Conservation (phyloP, 768 basidiomycete species). For the Flagelloscypha sp. region DNA sequence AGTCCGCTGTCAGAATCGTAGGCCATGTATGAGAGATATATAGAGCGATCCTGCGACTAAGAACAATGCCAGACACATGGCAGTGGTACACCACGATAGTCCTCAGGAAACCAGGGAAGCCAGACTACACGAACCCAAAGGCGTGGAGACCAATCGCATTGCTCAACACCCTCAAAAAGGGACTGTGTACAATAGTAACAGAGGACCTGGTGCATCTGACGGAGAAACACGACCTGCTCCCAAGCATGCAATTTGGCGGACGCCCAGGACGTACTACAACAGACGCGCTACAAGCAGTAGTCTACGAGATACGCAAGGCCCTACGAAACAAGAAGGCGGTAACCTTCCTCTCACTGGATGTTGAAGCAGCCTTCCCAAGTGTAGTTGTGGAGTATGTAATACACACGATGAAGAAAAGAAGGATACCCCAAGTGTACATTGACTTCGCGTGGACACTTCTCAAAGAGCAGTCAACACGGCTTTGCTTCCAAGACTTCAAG, state of each 20-base stretch:
- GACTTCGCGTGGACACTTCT: slow-evolving; percentile 9
- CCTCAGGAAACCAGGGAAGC: slow-evolving; percentile 26
- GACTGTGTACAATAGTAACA: slow-evolving; percentile 16
- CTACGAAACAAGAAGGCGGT: slow-evolving; percentile 28
- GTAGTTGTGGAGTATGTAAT: slow-evolving; percentile 21
- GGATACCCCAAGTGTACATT: slow-evolving; percentile 19
- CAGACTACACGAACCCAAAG: slow-evolving; percentile 23
- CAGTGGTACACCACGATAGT: slow-evolving; percentile 20
- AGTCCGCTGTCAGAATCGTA: not conserved
- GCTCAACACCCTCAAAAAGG: slow-evolving; percentile 22
- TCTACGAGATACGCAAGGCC: slow-evolving; percentile 25
- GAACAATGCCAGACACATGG: slow-evolving; percentile 12
- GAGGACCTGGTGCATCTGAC: slow-evolving; percentile 15
- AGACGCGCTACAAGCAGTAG: slow-evolving; percentile 25
- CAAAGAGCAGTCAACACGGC: slow-evolving; percentile 3
- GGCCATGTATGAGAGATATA: slow-evolving; percentile 6
- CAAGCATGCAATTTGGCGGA: slow-evolving; percentile 28
- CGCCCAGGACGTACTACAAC: slow-evolving; percentile 28
- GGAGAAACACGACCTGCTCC: slow-evolving; percentile 26
- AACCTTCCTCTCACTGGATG: slow-evolving; percentile 30
- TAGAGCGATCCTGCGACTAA: slow-evolving; percentile 7
- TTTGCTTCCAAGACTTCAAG: slow-evolving; percentile 18
- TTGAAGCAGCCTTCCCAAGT: slow-evolving; percentile 36
- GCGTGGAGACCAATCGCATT: slow-evolving; percentile 31
- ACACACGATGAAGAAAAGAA: slow-evolving; percentile 20